Conservation (phyloP, 1,284 basidiomycete genomes). For the Sporisorium exsertum region DNA sequence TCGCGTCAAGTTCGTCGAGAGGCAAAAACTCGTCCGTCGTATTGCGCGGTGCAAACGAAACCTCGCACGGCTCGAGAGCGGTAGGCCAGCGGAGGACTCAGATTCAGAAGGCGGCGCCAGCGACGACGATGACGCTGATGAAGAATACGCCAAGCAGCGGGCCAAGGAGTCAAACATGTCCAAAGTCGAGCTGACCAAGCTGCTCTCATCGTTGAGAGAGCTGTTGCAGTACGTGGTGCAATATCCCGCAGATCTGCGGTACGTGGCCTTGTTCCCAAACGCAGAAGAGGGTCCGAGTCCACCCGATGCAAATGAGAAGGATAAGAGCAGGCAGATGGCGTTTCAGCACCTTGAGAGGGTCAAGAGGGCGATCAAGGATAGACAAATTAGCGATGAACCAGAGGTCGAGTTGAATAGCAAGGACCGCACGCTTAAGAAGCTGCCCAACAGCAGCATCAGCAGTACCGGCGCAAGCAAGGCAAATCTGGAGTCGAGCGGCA, state of each 20-base stretch:
- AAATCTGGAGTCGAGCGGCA: conserved; percentile 10
- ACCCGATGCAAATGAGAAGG: conserved; percentile 27
- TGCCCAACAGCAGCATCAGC: conserved; percentile 5
- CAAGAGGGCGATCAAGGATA: conserved; percentile 32
- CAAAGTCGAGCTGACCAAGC: conserved; percentile 17
- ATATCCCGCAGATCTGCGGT: conserved; percentile 40
- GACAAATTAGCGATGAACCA: conserved; percentile 43
- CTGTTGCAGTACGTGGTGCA: conserved; percentile 47
- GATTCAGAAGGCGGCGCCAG: conserved; percentile 27
- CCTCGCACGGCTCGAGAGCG: conserved; percentile 13
- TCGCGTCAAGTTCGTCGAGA: conserved; percentile 54
- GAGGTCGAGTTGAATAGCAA: conserved; percentile 52
- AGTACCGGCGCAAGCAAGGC: neutral
- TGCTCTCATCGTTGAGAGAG: conserved; percentile 26
- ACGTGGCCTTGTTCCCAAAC: conserved; percentile 53
- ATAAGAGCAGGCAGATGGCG: conserved; percentile 38
- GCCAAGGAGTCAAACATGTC: conserved; percentile 35
- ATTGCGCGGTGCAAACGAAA: conserved; percentile 36
- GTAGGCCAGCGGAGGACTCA: conserved; percentile 7
- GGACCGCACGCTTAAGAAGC: conserved; percentile 19
- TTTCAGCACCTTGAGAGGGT: conserved; percentile 44
- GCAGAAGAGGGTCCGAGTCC: conserved; percentile 19
- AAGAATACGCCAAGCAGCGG: conserved; percentile 9
- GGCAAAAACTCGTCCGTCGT: conserved; percentile 42
- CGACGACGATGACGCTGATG: conserved; percentile 23